phyloP scores from a whole-genome alignment of 176 grass and related monocot genomes.

The Melocanna baccifera region DNA sequence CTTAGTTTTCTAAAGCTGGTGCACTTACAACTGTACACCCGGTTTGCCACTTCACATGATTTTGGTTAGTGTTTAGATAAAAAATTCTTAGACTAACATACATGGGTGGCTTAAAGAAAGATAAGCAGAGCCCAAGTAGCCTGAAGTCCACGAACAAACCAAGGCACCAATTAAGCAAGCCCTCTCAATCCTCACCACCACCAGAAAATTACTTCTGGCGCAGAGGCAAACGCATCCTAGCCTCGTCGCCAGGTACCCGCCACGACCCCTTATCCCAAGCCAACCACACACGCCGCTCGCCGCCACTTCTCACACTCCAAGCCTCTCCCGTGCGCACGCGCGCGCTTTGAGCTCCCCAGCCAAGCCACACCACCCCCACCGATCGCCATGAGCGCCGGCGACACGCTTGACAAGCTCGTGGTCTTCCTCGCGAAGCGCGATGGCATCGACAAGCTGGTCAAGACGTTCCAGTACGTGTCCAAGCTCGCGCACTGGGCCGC shows the following conservation, averaged over 20 bases:
- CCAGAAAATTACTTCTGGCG: slow-evolving; percentile 5
- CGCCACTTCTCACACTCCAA: neutral
- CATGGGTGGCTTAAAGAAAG: neutral
- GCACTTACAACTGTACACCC: too few relatives aligned
- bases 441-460: slow-evolving; percentile 98
- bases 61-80: neutral
- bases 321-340: neutral
- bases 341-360: neutral
- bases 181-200: slow-evolving; percentile 19
- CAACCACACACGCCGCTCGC: slow-evolving; percentile 7
- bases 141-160: neutral
- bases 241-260: slow-evolving; percentile 28
- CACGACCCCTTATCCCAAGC: slow-evolving; percentile 32
- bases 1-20: too few relatives aligned
- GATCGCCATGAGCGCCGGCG: slow-evolving; percentile 53
- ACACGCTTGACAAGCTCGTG: slow-evolving; percentile 94
- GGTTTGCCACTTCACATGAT: neutral
- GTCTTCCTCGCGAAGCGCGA: slow-evolving; percentile 97
- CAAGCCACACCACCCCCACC: neutral
- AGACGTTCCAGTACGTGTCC: slow-evolving; percentile 98
- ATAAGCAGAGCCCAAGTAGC: neutral
- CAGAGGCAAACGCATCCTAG: slow-evolving; percentile 36
- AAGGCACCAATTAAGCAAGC: neutral
- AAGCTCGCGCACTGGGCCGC: slow-evolving; percentile 81
- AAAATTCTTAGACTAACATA: neutral